Percentiles rank a stretch among this genome's conserved stretches.
These are phyloP conservation scores for Zea luxurians DNA, from an alignment of 176 grass and related monocot genomes.

Conservation along the genomic window DNA sequence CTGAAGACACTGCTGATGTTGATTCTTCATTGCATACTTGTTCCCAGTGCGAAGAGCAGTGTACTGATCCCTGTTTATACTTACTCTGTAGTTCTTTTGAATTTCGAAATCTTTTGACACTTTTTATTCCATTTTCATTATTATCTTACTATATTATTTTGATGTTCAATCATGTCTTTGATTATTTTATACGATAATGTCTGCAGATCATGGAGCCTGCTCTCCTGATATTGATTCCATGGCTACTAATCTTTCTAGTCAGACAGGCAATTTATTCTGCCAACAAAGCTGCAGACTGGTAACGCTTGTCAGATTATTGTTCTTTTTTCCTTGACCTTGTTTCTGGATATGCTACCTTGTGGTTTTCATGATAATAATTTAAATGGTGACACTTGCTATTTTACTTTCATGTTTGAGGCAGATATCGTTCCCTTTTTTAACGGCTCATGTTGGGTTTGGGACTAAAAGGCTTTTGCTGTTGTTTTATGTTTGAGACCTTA, in stretches of 20 bases:
- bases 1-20: slow-evolving; percentile 39
- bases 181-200: slow-evolving; percentile 31
- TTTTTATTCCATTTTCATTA: slow-evolving; percentile 26
- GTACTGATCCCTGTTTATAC: slow-evolving; percentile 54
- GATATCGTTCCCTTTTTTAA: not conserved
- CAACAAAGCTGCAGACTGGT: slow-evolving; percentile 84
- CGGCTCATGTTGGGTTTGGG: not conserved
- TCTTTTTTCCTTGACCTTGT: slow-evolving; percentile 24
- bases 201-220: slow-evolving; percentile 75
- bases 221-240: slow-evolving; percentile 45
- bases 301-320: slow-evolving; percentile 9
- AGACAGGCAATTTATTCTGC: slow-evolving; percentile 64
- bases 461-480: not conserved
- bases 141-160: slow-evolving; percentile 25
- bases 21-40: slow-evolving; percentile 65
- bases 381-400: not conserved
- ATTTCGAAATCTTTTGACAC: slow-evolving; percentile 23
- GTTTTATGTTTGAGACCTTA: not conserved
- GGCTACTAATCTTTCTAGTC: slow-evolving; percentile 36
- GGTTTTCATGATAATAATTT: slow-evolving; percentile 32
- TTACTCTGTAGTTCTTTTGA: slow-evolving; percentile 18
- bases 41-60: slow-evolving; percentile 68
- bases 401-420: not conserved
- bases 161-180: slow-evolving; percentile 29
- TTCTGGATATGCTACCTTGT: slow-evolving; percentile 25